Percentiles rank a stretch among this genome's conserved stretches.
Conservation (phyloP, 2,329 filamentous ascomycete species). For the Fusarium paranaense region DNA sequence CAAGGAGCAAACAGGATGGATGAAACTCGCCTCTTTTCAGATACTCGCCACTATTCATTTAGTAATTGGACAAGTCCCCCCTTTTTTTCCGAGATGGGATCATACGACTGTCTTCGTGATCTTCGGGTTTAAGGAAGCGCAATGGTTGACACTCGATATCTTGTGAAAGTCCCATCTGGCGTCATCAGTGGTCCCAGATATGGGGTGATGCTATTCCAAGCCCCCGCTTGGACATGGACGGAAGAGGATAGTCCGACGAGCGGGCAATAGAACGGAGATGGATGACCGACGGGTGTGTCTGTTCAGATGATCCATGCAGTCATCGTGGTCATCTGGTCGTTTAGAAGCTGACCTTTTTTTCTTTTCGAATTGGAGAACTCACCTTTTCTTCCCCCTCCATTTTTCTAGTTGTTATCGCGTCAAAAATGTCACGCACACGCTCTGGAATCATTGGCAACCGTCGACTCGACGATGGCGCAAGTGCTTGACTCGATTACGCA, state of each 20-base stretch:
- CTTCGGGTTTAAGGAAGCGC: neutral
- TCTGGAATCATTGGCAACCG: neutral
- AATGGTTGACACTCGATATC: neutral
- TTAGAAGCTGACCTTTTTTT: neutral
- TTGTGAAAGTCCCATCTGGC: neutral
- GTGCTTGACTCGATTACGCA: slow-evolving; percentile 32
- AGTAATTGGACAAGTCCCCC: slow-evolving; percentile 1
- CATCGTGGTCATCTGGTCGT: neutral
- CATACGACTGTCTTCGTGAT: too few relatives aligned
- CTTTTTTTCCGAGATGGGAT: neutral
- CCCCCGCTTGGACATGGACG: neutral
- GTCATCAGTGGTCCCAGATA: slow-evolving; percentile 17
- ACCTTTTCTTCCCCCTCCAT: neutral
- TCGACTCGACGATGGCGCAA: slow-evolving; percentile 29
- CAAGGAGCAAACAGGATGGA: slow-evolving; percentile 6
- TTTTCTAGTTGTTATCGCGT: neutral
- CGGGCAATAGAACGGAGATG: slow-evolving; percentile 18
- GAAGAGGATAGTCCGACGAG: slow-evolving; percentile 22
- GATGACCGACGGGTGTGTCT: neutral
- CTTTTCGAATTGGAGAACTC: neutral
- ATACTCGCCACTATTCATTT: slow-evolving; percentile 20
- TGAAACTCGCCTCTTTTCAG: slow-evolving; percentile 36
- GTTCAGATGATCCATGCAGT: slow-evolving; percentile 20
- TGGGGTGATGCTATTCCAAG: slow-evolving; percentile 25
- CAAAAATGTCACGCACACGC: neutral